phyloP scores from a whole-genome alignment of 768 basidiomycete species.

The Dictyophora rubrovolvata region DNA sequence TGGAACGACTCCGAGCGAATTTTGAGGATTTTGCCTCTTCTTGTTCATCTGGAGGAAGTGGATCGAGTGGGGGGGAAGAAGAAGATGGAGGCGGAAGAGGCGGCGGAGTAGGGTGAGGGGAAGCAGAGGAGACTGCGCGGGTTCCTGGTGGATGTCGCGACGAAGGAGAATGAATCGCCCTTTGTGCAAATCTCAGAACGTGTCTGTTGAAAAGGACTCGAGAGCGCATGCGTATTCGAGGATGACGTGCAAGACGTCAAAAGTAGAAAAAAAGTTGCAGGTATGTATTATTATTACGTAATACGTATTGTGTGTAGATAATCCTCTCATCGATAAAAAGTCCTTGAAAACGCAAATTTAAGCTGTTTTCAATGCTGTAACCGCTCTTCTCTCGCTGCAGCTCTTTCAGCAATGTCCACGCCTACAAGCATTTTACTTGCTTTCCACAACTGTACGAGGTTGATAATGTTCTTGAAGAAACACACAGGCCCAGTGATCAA shows the following conservation, averaged over 20 bases:
- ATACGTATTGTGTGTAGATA: constrained; percentile 1
- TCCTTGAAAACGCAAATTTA: too few relatives aligned
- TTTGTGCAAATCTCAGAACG: background rate
- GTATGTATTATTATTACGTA: background rate
- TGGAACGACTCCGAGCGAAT: constrained; percentile 15
- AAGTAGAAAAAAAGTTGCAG: background rate
- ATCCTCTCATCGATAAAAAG: background rate
- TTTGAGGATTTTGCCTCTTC: constrained; percentile 7
- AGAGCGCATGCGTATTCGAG: constrained; percentile 25
- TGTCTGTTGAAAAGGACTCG: constrained; percentile 20
- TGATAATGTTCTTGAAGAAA: constrained; percentile 81
- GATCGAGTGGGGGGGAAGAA: constrained; percentile 8
- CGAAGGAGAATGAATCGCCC: background rate
- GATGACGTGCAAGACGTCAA: background rate
- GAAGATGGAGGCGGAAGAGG: constrained; percentile 12
- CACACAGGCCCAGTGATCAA: constrained; percentile 55
- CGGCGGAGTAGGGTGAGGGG: constrained; percentile 15
- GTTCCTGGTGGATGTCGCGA: background rate
- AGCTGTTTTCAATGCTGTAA: constrained; percentile 8
- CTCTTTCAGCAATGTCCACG: constrained; percentile 82
- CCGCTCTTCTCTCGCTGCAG: constrained; percentile 43
- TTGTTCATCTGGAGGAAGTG: background rate
- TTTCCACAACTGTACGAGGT: constrained; percentile 96
- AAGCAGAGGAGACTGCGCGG: constrained; percentile 13
- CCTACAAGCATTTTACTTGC: constrained; percentile 91